phyloP scores from a whole-genome alignment of 2,329 filamentous ascomycete species.

The Scleromitrula shiraiana region DNA sequence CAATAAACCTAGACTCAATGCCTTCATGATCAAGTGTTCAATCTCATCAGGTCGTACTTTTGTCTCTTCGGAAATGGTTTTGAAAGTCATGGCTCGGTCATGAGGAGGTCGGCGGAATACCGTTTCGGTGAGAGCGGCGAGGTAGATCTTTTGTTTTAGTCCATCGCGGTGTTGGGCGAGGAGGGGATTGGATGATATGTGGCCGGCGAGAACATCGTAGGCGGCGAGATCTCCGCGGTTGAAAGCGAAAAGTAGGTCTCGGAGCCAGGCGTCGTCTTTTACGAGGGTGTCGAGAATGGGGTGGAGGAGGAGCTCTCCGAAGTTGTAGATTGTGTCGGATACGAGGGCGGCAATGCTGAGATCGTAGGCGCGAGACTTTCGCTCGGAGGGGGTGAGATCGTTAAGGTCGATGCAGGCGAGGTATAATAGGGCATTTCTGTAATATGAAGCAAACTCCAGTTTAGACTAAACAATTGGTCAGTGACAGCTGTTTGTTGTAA shows the following conservation, averaged over 20 bases:
- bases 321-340: slow-evolving; percentile 97
- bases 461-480: slow-evolving; percentile 49
- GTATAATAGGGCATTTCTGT: slow-evolving; percentile 95
- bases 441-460: slow-evolving; percentile 91
- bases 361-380: slow-evolving; percentile 79
- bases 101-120: slow-evolving; percentile 95
- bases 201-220: slow-evolving; percentile 74
- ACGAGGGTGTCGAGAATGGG: slow-evolving; percentile 86
- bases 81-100: slow-evolving; percentile 89
- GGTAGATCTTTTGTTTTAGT: slow-evolving; percentile 94
- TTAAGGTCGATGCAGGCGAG: slow-evolving; percentile 88
- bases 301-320: slow-evolving; percentile 95
- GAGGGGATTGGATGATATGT: slow-evolving; percentile 72
- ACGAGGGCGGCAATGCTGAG: slow-evolving; percentile 87
- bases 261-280: slow-evolving; percentile 76
- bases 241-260: slow-evolving; percentile 93
- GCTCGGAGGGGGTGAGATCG: slow-evolving; percentile 65
- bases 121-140: slow-evolving; percentile 90
- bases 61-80: slow-evolving; percentile 81
- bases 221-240: slow-evolving; percentile 88
- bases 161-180: slow-evolving; percentile 74
- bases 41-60: slow-evolving; percentile 89
- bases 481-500: background rate
- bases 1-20: slow-evolving; percentile 84
- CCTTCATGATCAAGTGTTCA: slow-evolving; percentile 98